Evolutionary conservation across 1,139 yeast genomes (phyloP), one percentile per base, ranked within the genome.

Genomic region (Kodamaea sp.): DNA sequence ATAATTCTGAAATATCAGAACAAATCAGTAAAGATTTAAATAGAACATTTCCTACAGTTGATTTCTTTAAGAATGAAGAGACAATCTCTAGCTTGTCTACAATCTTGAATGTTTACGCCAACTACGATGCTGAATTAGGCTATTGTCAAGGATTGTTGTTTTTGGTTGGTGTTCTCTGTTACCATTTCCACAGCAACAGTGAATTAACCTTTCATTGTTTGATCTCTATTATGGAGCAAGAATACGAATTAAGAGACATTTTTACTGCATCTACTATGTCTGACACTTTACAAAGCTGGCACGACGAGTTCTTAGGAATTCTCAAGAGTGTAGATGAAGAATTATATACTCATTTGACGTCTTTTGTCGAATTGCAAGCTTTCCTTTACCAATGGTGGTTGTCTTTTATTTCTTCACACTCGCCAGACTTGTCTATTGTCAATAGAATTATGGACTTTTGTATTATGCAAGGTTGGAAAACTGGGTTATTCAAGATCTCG

Each of bases 121-220:
- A 81, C 48, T 81, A 79, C 52, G 87, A 81, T 55, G 73, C 74
- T 37, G 84, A 81, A 49, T 76, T 81, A 46, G 88, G 88, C 7
- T 81, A 81, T 55, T 81, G 88, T 54, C 88, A 81, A 55, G 88
- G 88, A 5, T 62, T 82, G 25, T 73, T 83, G 24, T 82, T 82
- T 52, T 61, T 82, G 31, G 85, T 80, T 8, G 86, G 85, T 4
- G 81, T 82, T 7, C 60, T 81, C 38, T 67, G 77, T 45, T 71
- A 79, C 57, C 70, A 67, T 65, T 78, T 66, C 61, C 67, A 68
- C 26, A 65, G 67, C 44, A 72, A 74, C 43, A 50, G 54, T 45
- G 67, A 57, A 57, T 66, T 65, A 60, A 81, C 69, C 29, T 81
- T 71, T 62, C 83, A 70, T 60, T 70, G 77, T 10, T 63, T 82